phyloP scores from a whole-genome alignment of 805 yeast species.

The Saccharomycopsis sp. region DNA sequence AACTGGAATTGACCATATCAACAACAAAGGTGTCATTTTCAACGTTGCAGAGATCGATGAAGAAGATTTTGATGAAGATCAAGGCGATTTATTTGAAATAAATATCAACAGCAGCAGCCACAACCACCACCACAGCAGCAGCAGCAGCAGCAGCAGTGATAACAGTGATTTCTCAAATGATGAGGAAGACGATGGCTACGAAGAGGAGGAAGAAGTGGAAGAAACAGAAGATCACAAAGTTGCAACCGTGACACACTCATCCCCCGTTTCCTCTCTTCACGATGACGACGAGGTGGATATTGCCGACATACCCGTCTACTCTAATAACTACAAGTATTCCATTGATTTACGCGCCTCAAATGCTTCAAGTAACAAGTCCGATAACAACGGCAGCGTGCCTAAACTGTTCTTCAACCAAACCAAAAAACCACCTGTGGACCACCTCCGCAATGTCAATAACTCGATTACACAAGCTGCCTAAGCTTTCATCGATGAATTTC shows the following conservation, averaged over 20 bases:
- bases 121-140: not conserved
- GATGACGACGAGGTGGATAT: slow-evolving; percentile 1
- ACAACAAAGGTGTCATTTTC: not conserved
- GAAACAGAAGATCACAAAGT: slow-evolving; percentile 1
- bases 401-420: slow-evolving; percentile 22
- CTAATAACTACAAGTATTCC: slow-evolving; percentile 1
- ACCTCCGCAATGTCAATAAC: slow-evolving; percentile 24
- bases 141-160: not conserved
- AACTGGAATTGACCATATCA: not conserved
- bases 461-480: not conserved
- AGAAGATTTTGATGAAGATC: slow-evolving; percentile 2
- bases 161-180: slow-evolving; percentile 3
- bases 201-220: not conserved
- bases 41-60: not conserved
- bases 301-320: not conserved
- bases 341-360: not conserved
- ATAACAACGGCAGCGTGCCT: not conserved
- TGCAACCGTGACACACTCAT: not conserved
- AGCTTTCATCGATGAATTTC: not conserved
- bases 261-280: not conserved
- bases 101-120: not conserved
- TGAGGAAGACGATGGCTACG: not conserved
- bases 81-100: slow-evolving; percentile 1
- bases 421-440: slow-evolving; percentile 59
- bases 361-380: not conserved